phyloP scores from a whole-genome alignment of 1,284 basidiomycete genomes.

The Chiua sp. region DNA sequence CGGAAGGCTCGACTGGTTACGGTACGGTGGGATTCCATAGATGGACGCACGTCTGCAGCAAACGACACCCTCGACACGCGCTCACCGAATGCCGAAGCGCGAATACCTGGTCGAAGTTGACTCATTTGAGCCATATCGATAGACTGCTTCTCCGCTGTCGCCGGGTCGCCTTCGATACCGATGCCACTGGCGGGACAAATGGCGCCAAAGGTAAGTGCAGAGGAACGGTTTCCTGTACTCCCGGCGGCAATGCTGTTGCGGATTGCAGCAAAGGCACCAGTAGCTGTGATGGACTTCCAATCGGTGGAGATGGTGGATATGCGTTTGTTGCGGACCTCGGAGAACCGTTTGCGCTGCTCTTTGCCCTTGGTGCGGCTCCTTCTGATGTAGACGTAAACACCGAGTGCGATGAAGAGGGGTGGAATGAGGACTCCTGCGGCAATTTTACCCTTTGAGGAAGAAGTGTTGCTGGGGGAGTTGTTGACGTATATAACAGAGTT shows the following conservation, averaged over 20 bases:
- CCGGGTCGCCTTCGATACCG: conserved; percentile 48
- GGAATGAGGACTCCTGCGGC: conserved; percentile 84
- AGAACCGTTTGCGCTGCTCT: conserved; percentile 72
- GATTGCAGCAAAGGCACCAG: conserved; percentile 75
- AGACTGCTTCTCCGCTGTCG: conserved; percentile 39
- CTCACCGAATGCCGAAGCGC: conserved; percentile 46
- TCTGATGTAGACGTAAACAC: conserved; percentile 58
- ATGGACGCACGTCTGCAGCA: conserved; percentile 70
- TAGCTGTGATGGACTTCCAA: conserved; percentile 77
- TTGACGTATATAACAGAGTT: conserved; percentile 45
- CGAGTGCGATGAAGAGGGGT: conserved; percentile 58
- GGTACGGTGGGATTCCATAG: conserved; percentile 58
- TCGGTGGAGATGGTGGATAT: conserved; percentile 81
- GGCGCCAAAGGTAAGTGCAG: conserved; percentile 59
- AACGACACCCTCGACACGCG: conserved; percentile 73
- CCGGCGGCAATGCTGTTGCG: conserved; percentile 68
- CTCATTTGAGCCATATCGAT: conserved; percentile 53
- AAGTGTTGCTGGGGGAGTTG: conserved; percentile 43
- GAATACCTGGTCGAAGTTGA: conserved; percentile 57
- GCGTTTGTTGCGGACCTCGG: conserved; percentile 75
- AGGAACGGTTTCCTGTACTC: conserved; percentile 47
- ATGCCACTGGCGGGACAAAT: conserved; percentile 57
- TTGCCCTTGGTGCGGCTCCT: conserved; percentile 61
- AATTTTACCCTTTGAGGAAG: conserved; percentile 62
- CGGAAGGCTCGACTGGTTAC: conserved; percentile 55